These are phyloP conservation scores for Trapa incisa DNA, from an alignment of 345 rosid species.

Conservation along the genomic window DNA sequence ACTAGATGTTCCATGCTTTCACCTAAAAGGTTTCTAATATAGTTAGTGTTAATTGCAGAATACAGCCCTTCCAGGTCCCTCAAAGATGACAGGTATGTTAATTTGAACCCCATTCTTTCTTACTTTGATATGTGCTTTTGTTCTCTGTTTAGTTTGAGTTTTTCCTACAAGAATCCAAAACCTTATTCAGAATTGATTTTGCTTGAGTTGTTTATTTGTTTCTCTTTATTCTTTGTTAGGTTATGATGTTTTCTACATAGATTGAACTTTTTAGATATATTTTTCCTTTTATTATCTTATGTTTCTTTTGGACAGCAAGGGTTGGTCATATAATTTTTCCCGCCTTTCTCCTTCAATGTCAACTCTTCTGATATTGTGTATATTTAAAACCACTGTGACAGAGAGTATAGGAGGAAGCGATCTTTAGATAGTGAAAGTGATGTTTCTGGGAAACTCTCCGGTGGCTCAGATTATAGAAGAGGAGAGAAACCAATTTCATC, in stretches of 20 bases:
- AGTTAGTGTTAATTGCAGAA: conserved; percentile 37
- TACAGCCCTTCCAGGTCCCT: conserved; percentile 42
- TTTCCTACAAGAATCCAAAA: not conserved
- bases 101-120: not conserved
- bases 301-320: not conserved
- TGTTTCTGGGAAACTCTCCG: conserved; percentile 39
- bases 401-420: conserved; percentile 38
- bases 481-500: conserved; percentile 23
- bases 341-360: not conserved
- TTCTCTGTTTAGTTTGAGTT: not conserved
- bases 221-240: not conserved
- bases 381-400: conserved; percentile 24
- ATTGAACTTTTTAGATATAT: not conserved
- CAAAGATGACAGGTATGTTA: conserved; percentile 45
- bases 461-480: conserved; percentile 30
- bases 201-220: not conserved
- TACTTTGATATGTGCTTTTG: not conserved
- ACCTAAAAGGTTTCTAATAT: conserved; percentile 1
- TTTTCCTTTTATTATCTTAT: not conserved
- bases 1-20: not conserved
- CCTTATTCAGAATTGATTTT: not conserved
- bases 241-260: not conserved
- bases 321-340: not conserved
- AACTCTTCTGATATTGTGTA: not conserved
- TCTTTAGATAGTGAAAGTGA: conserved; percentile 43